Conservation (phyloP, 768 basidiomycete genomes). For the Amyloporia xantha region DNA sequence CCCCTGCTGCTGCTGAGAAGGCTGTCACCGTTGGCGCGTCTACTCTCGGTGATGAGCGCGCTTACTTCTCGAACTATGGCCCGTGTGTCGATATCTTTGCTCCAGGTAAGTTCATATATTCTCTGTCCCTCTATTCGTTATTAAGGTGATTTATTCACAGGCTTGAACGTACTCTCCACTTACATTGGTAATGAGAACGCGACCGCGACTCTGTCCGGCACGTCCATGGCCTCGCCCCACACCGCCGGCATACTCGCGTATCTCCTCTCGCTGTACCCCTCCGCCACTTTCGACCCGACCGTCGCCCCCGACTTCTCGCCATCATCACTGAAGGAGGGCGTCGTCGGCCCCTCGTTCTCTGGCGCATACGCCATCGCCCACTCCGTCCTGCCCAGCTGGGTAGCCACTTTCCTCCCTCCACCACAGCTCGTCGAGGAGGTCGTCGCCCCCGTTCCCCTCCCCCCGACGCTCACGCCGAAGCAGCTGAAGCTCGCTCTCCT, state of each 20-base stretch:
- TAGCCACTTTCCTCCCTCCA: conserved; percentile 49
- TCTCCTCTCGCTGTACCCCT: conserved; percentile 83
- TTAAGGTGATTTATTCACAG: conserved; percentile 20
- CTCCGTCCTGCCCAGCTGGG: conserved; percentile 52
- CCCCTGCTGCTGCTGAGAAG: conserved; percentile 82
- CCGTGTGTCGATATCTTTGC: conserved; percentile 89
- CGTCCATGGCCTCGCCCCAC: conserved; percentile 95
- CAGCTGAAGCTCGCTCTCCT: conserved; percentile 76
- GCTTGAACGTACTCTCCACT: conserved; percentile 86
- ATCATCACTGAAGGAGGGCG: conserved; percentile 29
- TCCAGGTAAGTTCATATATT: conserved; percentile 53
- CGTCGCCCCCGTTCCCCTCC: conserved; percentile 38
- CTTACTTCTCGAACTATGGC: conserved; percentile 92
- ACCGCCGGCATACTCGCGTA: conserved; percentile 87
- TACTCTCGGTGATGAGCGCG: conserved; percentile 72
- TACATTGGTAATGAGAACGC: conserved; percentile 60
- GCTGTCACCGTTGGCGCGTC: conserved; percentile 95
- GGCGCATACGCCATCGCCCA: conserved; percentile 50
- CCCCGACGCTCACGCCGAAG: conserved; percentile 48
- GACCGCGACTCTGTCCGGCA: conserved; percentile 78
- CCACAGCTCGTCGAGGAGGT: conserved; percentile 39
- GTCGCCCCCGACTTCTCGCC: conserved; percentile 32
- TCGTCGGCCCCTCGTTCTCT: conserved; percentile 30
- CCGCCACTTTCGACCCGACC: conserved; percentile 49
- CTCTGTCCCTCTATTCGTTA: too few relatives aligned